A percentile compares a stretch with the other conserved stretches of the same genome.
These are phyloP conservation scores for Colletotrichum costaricense DNA, from an alignment of 2,329 filamentous ascomycete genomes.

Conservation along the genomic window DNA sequence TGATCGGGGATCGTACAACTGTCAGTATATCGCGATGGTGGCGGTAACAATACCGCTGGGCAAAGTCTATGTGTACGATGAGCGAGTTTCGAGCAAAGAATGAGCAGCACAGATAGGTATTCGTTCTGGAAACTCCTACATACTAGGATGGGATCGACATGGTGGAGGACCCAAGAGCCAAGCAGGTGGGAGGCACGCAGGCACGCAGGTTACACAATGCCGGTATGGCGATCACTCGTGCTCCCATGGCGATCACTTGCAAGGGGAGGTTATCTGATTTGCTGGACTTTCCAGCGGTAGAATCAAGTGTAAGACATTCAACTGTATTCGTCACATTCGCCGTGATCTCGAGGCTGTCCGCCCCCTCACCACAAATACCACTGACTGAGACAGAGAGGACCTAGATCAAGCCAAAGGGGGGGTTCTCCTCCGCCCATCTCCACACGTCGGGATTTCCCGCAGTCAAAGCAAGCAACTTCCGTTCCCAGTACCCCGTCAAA, in stretches of 20 bases:
- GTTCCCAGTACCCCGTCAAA: constrained; percentile 61
- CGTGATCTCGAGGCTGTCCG: neutral
- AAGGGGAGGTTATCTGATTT: neutral
- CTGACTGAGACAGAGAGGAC: neutral
- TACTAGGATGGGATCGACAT: neutral
- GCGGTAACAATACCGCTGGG: neutral
- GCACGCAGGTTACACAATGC: neutral
- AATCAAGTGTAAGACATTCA: neutral
- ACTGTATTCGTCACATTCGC: neutral
- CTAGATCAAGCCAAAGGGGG: constrained; percentile 14
- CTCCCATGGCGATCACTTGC: neutral
- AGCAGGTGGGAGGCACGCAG: too few relatives aligned
- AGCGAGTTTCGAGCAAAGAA: neutral
- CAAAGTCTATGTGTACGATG: neutral
- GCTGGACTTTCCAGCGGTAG: neutral
- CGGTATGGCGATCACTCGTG: constrained; percentile 4
- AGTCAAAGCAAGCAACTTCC: constrained; percentile 57
- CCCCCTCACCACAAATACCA: neutral
- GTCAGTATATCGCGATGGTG: too few relatives aligned
- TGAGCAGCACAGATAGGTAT: neutral
- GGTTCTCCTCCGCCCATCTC: constrained; percentile 8
- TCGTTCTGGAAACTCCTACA: neutral
- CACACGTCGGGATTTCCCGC: constrained; percentile 56
- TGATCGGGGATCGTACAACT: neutral
- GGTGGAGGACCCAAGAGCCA: neutral